These are phyloP conservation scores for Odontarrhena argentea DNA, from an alignment of 345 rosid genomes.

Conservation along the genomic window DNA sequence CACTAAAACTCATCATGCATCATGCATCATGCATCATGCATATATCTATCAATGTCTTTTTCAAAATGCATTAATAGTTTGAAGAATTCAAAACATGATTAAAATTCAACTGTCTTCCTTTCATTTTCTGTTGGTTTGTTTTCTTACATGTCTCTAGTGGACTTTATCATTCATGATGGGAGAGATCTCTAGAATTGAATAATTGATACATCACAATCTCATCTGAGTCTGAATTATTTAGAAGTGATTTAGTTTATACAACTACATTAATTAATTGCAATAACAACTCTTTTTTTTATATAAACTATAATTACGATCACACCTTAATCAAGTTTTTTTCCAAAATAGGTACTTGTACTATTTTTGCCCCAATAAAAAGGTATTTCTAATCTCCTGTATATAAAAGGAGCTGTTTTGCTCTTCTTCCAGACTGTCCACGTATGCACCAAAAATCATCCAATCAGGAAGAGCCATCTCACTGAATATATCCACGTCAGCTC, in stretches of 20 bases:
- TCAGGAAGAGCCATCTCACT: no score
- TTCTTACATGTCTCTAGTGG: constrained; percentile 1
- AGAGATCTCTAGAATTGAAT: neutral
- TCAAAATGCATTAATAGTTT: constrained; percentile 12
- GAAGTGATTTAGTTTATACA: neutral
- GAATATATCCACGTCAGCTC: no score
- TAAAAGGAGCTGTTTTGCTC: no score
- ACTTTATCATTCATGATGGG: constrained; percentile 6
- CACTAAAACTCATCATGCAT: constrained; percentile 25
- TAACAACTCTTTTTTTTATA: no score
- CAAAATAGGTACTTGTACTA: no score
- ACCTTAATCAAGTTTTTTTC: neutral
- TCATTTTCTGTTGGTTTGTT: constrained; percentile 2
- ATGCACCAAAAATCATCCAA: no score
- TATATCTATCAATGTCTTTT: constrained; percentile 18
- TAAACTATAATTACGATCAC: neutral
- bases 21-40: constrained; percentile 11
- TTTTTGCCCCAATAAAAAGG: no score
- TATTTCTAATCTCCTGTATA: no score
- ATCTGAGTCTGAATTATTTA: neutral
- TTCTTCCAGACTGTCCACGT: no score
- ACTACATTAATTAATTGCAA: no score
- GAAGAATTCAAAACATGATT: neutral
- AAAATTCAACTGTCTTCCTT: neutral
- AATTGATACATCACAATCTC: constrained; percentile 14